Evolutionary conservation across 2,329 filamentous ascomycete genomes (phyloP).

Genomic region (Fusarium annulatum): DNA sequence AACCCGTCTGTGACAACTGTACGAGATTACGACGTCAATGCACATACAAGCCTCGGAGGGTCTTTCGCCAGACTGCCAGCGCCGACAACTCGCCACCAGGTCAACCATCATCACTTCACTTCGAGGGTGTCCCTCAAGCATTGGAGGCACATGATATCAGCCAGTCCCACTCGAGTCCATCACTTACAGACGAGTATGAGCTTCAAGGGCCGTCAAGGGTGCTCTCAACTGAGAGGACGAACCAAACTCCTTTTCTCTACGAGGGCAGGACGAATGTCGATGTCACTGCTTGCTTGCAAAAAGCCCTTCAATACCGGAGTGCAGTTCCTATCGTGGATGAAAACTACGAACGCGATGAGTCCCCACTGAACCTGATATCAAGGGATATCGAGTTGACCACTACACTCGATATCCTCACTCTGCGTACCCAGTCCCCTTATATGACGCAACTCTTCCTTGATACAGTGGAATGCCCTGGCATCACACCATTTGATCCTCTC

Average conservation of each 20-base stretch:
- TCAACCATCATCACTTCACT: not conserved
- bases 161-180: not conserved
- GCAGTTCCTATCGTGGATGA: not conserved
- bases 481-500: not conserved
- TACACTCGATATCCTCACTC: not conserved
- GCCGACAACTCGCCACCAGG: not conserved
- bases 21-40: not conserved
- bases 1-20: not conserved
- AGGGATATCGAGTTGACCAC: not conserved
- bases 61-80: not conserved
- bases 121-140: not conserved
- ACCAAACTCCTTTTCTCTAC: not conserved
- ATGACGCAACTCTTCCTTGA: not conserved
- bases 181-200: accelerated
- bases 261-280: not conserved
- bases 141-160: accelerated
- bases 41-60: not conserved
- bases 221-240: not conserved
- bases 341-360: not conserved
- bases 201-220: accelerated
- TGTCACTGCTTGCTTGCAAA: not conserved
- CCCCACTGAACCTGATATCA: not conserved
- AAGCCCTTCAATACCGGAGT: not conserved
- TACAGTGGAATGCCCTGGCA: not conserved
- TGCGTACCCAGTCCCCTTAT: not conserved